A percentile compares a stretch with the other conserved stretches of the same genome.
These are phyloP conservation scores for Pythium brassicae DNA, from an alignment of 352 stramenopile species.

Conservation along the genomic window DNA sequence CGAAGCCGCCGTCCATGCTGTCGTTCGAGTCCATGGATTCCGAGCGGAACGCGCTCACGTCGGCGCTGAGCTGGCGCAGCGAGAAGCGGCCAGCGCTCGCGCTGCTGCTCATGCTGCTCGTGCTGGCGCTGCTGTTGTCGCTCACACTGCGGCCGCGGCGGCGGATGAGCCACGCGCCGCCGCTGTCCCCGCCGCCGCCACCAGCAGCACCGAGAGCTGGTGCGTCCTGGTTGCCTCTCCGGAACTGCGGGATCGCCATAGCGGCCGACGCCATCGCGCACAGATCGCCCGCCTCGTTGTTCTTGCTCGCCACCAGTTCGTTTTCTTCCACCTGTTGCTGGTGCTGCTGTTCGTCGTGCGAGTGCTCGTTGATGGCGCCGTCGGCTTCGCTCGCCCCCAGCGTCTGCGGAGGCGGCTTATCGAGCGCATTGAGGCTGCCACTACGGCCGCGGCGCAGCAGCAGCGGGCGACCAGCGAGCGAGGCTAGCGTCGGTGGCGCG, in stretches of 20 bases:
- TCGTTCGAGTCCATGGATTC: slow-evolving; percentile 35
- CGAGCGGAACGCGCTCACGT: slow-evolving; percentile 16
- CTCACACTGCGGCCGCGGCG: slow-evolving; percentile 46
- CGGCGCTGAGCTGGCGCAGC: slow-evolving; percentile 38
- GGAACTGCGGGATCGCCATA: slow-evolving; percentile 42
- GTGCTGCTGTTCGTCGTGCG: neutral
- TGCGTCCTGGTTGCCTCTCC: slow-evolving; percentile 30
- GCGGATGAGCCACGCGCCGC: slow-evolving; percentile 29
- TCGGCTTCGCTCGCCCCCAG: neutral
- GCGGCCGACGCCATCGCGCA: slow-evolving; percentile 7
- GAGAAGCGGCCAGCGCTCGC: slow-evolving; percentile 21
- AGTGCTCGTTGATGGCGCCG: neutral
- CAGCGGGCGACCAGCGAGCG: slow-evolving; percentile 3
- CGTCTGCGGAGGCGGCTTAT: slow-evolving; percentile 2
- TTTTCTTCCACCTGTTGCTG: neutral
- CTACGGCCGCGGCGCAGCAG: slow-evolving; percentile 10
- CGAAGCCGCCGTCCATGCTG: slow-evolving; percentile 26
- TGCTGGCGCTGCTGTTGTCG: slow-evolving; percentile 64
- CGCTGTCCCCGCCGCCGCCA: slow-evolving; percentile 14
- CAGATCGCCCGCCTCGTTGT: neutral
- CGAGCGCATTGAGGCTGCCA: slow-evolving; percentile 14
- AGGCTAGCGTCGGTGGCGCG: neutral
- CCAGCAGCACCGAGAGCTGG: neutral
- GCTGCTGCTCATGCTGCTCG: slow-evolving; percentile 27
- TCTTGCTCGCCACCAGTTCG: no score